These are phyloP conservation scores for Phlebiopsis flavidoalba DNA, from an alignment of 768 basidiomycete genomes.

Conservation along the genomic window DNA sequence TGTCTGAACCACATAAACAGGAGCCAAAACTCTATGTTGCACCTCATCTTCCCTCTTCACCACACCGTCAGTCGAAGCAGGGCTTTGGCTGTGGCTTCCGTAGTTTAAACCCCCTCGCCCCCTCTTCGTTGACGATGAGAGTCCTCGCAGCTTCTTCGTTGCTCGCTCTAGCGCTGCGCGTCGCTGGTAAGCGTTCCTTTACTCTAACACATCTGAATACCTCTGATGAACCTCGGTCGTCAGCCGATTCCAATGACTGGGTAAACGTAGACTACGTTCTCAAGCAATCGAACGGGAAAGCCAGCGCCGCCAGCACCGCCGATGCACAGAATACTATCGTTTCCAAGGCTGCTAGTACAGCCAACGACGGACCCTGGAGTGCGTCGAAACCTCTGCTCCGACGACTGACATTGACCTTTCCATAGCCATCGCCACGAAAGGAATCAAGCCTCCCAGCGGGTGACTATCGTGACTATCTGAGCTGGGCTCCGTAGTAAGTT, in stretches of 20 bases:
- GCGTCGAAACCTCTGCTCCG: slow-evolving; percentile 6
- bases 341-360: slow-evolving; percentile 29
- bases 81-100: not conserved
- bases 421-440: slow-evolving; percentile 33
- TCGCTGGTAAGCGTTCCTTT: not conserved
- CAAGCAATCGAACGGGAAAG: slow-evolving; percentile 17
- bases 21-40: not conserved
- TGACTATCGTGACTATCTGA: slow-evolving; percentile 46
- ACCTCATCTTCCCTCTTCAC: not conserved
- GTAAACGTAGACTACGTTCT: slow-evolving; percentile 40
- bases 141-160: not conserved
- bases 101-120: not conserved
- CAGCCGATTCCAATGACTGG: slow-evolving; percentile 48
- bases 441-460: slow-evolving; percentile 30
- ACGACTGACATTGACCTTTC: not conserved
- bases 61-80: not conserved
- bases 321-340: slow-evolving; percentile 32
- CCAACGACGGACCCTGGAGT: slow-evolving; percentile 38
- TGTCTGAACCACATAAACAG: not conserved
- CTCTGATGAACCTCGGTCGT: not conserved
- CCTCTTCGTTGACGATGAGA: not conserved
- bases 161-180: not conserved
- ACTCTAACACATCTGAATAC: not conserved
- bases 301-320: slow-evolving; percentile 22
- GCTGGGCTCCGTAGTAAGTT: slow-evolving; percentile 55